phyloP scores from a whole-genome alignment of 2,329 filamentous ascomycete species.

The Neofusicoccum cordaticola region DNA sequence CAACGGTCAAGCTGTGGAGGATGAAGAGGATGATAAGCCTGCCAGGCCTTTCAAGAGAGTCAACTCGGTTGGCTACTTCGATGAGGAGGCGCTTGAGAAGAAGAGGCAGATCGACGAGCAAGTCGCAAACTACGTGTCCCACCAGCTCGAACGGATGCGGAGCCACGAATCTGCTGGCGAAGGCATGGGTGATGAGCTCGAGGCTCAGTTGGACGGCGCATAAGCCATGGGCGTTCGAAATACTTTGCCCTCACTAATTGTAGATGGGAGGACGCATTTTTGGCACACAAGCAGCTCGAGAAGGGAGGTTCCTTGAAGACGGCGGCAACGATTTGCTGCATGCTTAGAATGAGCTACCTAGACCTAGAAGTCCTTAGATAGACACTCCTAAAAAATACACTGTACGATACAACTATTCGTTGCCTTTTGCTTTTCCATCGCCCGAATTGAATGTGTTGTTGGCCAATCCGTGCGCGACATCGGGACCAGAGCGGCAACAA shows the following conservation, averaged over 20 bases:
- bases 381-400: not conserved
- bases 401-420: not conserved
- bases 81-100: conserved; percentile 47
- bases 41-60: conserved; percentile 30
- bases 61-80: conserved; percentile 51
- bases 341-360: not conserved
- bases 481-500: not conserved
- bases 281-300: not conserved
- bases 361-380: not conserved
- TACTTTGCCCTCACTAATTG: not conserved
- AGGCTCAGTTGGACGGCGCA: conserved; percentile 53
- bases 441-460: no score
- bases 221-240: not conserved
- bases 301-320: not conserved
- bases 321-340: not conserved
- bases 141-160: conserved; percentile 73
- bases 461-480: no score
- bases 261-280: not conserved
- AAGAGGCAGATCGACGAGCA: conserved; percentile 53
- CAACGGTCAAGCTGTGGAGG: conserved; percentile 22
- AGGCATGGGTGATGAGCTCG: conserved; percentile 60
- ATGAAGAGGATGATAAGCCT: conserved; percentile 20
- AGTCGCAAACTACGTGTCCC: conserved; percentile 76
- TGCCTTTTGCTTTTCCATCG: not conserved
- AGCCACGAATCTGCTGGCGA: conserved; percentile 53